Evolutionary conservation across 2,329 filamentous ascomycete species (phyloP).

Genomic region (Botrytis aclada): DNA sequence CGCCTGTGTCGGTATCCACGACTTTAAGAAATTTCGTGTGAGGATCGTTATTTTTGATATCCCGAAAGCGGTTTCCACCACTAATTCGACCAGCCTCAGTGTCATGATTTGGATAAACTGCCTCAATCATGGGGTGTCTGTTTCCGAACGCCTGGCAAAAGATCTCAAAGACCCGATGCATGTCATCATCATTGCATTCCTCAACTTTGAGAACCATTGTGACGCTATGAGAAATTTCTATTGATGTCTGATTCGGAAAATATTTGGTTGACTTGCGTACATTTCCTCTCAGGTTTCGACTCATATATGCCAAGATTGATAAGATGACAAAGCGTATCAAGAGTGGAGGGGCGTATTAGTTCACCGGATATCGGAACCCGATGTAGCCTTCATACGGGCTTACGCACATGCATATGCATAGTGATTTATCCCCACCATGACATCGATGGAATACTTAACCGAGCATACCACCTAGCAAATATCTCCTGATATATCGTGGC

Average conservation of each 20-base stretch:
- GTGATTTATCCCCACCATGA: background rate
- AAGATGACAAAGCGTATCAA: background rate
- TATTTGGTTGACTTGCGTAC: background rate
- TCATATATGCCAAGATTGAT: constrained; percentile 3
- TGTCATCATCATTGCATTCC: constrained; percentile 13
- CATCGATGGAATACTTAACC: background rate
- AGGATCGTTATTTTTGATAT: background rate
- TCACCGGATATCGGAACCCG: background rate
- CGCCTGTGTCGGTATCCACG: constrained; percentile 3
- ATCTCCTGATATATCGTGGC: background rate
- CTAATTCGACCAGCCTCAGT: background rate
- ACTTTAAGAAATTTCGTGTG: constrained; percentile 9
- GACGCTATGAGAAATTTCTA: background rate
- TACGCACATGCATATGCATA: background rate
- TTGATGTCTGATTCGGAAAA: background rate
- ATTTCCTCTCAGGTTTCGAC: background rate
- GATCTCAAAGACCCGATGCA: constrained; percentile 12
- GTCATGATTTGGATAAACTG: constrained; percentile 7
- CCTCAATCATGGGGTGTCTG: constrained; percentile 7
- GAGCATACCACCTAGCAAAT: background rate
- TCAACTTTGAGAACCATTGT: constrained; percentile 16
- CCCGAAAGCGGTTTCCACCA: constrained; percentile 8
- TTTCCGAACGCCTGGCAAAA: constrained; percentile 8
- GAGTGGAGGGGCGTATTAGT: background rate
- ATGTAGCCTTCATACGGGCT: background rate